These are phyloP conservation scores for Sphagnum fallax DNA, from an alignment of 228 moss, liverwort and hornwort genomes.

Conservation along the genomic window DNA sequence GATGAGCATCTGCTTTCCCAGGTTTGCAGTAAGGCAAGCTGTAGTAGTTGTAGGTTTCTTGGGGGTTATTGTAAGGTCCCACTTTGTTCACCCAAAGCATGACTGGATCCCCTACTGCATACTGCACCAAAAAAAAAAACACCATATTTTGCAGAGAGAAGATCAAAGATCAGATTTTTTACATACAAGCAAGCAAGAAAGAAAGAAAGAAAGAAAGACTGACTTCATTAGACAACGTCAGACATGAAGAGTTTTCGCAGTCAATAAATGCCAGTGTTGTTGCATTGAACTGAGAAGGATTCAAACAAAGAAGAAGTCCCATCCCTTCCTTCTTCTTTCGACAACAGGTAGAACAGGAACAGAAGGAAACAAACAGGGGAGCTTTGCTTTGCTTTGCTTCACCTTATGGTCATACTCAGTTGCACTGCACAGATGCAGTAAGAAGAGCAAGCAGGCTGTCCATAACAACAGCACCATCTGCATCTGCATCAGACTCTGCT, in stretches of 20 bases:
- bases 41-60: slow-evolving; percentile 88
- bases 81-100: slow-evolving; percentile 84
- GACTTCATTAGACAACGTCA: not conserved
- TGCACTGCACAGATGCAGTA: slow-evolving; percentile 35
- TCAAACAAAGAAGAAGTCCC: no score
- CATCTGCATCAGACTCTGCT: no score
- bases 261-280: not conserved
- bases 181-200: not conserved
- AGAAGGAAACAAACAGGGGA: no score
- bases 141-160: no score
- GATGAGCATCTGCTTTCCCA: slow-evolving; percentile 29
- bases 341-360: no score
- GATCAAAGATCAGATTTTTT: no score
- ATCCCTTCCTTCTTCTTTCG: no score
- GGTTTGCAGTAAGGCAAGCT: slow-evolving; percentile 79
- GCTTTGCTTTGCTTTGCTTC: not conserved
- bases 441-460: slow-evolving; percentile 10
- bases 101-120: slow-evolving; percentile 55
- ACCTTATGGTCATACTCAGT: slow-evolving; percentile 55
- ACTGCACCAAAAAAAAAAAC: slow-evolving; percentile 38
- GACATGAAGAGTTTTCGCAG: no score
- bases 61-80: slow-evolving; percentile 82
- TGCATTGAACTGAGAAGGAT: no score
- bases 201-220: not conserved
- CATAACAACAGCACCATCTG: slow-evolving; percentile 15